Percentiles rank a stretch among this genome's conserved stretches.
These are phyloP conservation scores for Brassica napus DNA, from an alignment of 345 rosid species.

Conservation along the genomic window DNA sequence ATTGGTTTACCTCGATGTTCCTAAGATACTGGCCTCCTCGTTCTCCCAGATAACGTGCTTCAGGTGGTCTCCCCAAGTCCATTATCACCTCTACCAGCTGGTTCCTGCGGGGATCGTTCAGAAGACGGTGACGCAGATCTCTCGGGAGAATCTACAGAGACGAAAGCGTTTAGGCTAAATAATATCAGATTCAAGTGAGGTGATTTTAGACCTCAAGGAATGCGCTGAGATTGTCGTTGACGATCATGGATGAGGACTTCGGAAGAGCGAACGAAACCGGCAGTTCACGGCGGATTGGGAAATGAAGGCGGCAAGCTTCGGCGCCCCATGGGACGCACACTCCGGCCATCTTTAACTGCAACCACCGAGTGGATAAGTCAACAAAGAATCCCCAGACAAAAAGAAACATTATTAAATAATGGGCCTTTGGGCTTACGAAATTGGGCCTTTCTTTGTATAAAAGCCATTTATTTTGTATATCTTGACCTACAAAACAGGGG, in stretches of 20 bases:
- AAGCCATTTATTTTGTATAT: background rate
- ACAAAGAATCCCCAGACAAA: background rate
- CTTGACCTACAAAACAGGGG: background rate
- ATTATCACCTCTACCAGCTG: slow-evolving; percentile 60
- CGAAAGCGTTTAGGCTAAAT: background rate
- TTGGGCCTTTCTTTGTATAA: background rate
- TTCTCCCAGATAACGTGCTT: slow-evolving; percentile 67
- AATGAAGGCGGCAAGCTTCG: slow-evolving; percentile 10
- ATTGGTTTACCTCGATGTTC: slow-evolving; percentile 48
- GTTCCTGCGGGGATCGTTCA: slow-evolving; percentile 50
- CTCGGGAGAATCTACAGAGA: slow-evolving; percentile 54
- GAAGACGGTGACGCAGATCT: slow-evolving; percentile 52
- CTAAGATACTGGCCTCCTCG: slow-evolving; percentile 54
- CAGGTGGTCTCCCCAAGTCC: slow-evolving; percentile 65
- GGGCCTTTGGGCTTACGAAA: slow-evolving; percentile 6
- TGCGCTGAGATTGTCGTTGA: slow-evolving; percentile 54
- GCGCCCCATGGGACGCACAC: slow-evolving; percentile 34
- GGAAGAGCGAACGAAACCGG: slow-evolving; percentile 18
- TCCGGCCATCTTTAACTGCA: slow-evolving; percentile 23
- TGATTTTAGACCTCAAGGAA: slow-evolving; percentile 47
- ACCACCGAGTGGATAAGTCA: slow-evolving; percentile 28
- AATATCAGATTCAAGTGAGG: background rate
- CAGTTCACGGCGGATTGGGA: slow-evolving; percentile 13
- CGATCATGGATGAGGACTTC: slow-evolving; percentile 29
- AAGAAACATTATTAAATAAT: background rate